Evolutionary conservation across 2,329 filamentous ascomycete species (phyloP).

Genomic region (Pseudopithomyces maydicus): DNA sequence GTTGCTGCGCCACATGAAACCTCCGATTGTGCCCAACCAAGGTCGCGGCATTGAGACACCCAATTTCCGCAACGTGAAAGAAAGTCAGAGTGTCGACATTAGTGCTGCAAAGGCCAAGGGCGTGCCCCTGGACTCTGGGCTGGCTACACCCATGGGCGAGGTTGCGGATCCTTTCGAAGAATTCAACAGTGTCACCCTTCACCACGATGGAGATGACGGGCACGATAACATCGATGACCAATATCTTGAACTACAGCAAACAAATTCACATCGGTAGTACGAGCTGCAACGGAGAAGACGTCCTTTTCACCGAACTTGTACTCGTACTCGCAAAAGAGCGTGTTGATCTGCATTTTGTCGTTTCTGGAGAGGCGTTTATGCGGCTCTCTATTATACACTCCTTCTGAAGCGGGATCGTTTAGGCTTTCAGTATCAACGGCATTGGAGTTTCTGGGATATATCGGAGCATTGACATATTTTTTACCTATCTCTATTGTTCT

Average conservation of each 20-base stretch:
- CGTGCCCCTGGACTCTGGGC: conserved; percentile 82
- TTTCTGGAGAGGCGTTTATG: conserved; percentile 24
- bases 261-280: conserved; percentile 29
- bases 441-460: conserved; percentile 14
- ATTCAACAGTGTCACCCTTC: conserved; percentile 96
- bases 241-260: conserved; percentile 27
- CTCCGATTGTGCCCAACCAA: conserved; percentile 91
- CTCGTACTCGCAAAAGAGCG: conserved; percentile 16
- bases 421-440: conserved; percentile 13
- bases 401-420: conserved; percentile 26
- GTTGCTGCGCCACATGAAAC: conserved; percentile 95
- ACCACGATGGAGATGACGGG: conserved; percentile 87
- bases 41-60: conserved; percentile 90
- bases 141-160: conserved; percentile 84
- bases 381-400: conserved; percentile 36
- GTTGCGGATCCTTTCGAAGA: conserved; percentile 91
- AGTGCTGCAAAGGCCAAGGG: conserved; percentile 65
- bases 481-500: conserved; percentile 10
- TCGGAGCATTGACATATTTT: conserved; percentile 4
- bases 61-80: conserved; percentile 98
- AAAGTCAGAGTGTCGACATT: conserved; percentile 92
- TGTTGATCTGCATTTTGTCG: conserved; percentile 16
- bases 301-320: conserved; percentile 6
- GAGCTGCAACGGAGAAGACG: neutral
- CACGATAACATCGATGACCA: conserved; percentile 43